phyloP scores from a whole-genome alignment of 352 stramenopile genomes.

The Globisporangium splendens region DNA sequence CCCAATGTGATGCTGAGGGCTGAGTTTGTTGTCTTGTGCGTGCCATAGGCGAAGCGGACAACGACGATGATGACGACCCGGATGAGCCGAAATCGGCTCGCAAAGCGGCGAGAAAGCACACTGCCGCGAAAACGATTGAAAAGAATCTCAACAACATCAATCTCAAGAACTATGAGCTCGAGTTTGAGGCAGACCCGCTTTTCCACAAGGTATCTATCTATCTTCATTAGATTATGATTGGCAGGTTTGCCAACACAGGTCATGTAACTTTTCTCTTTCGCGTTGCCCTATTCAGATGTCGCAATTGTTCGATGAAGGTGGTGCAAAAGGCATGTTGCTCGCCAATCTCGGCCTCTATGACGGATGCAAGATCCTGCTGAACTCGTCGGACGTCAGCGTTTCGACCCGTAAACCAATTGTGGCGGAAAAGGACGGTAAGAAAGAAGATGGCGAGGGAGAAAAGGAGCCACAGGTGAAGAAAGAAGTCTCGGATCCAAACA shows the following conservation, averaged over 20 bases:
- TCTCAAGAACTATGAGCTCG: slow-evolving; percentile 81
- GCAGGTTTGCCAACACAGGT: no score
- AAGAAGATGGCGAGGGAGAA: slow-evolving; percentile 10
- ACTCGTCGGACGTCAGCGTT: slow-evolving; percentile 68
- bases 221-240: no score
- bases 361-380: slow-evolving; percentile 82
- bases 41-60: slow-evolving; percentile 6
- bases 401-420: slow-evolving; percentile 42
- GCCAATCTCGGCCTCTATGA: slow-evolving; percentile 90
- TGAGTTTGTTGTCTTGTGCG: no score
- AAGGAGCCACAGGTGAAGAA: slow-evolving; percentile 17
- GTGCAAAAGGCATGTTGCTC: slow-evolving; percentile 91
- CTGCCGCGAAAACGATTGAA: slow-evolving; percentile 72
- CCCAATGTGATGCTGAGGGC: no score
- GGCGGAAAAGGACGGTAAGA: neutral
- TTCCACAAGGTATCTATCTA: slow-evolving; percentile 58
- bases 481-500: slow-evolving; percentile 16
- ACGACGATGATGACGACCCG: slow-evolving; percentile 25
- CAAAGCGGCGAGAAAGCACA: slow-evolving; percentile 40
- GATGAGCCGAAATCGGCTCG: slow-evolving; percentile 25
- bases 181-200: slow-evolving; percentile 87
- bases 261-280: no score
- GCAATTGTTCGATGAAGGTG: slow-evolving; percentile 90
- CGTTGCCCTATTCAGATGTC: slow-evolving; percentile 58
- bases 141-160: slow-evolving; percentile 89